Base-by-base conservation (phyloP, 2,329 filamentous ascomycete genomes). In the Talaromyces sp. region DNA sequence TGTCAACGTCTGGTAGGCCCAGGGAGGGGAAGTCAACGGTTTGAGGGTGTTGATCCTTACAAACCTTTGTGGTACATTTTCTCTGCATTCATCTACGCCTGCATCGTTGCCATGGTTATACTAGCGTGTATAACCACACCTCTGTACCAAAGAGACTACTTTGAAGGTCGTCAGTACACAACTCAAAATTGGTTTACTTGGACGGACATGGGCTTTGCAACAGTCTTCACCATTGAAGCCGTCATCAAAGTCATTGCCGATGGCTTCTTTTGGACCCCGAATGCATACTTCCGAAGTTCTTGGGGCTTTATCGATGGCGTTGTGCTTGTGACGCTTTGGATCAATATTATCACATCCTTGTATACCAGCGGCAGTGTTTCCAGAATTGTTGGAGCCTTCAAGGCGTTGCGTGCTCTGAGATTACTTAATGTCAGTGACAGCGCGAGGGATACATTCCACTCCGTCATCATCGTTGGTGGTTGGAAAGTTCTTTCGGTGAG, bases 31-130 rank as follows among this genome's bases (percentile, higher is more conserved):
- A 84, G 81, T 51, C 89, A 96, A 72, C 88, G 95, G 51, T 89
- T 96, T 64, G 91, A 98, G 73, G 95, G 95, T 14, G 86, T 96
- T 0, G 87, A 92, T 62, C 95, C 95, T 0, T 93, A 95, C 67
- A 92, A 91, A 65, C 85, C 90, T 4, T 82, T 95, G 9, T 99
- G 95, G 93, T 97, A 96, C 71, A 81, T 86, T 0, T 96, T 98
- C 73, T 97, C 95, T 0, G 91, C 91, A 3, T 89, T 99, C 68
- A 90, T 98, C 59, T 99, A 99, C 73, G 87, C 89, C 26, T 89
- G 91, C 14, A 97, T 99, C 64, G 90, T 98, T 49, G 90, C 91
- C 56, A 99, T 99, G 96, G 95, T 99, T n/a, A 77, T 97, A 51
- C 83, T 99, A 56, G 95, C 95, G 31, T 99, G 93, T 70, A 82